Evolutionary conservation across 345 rosid species (phyloP).

Genomic region (Salix dunnii): DNA sequence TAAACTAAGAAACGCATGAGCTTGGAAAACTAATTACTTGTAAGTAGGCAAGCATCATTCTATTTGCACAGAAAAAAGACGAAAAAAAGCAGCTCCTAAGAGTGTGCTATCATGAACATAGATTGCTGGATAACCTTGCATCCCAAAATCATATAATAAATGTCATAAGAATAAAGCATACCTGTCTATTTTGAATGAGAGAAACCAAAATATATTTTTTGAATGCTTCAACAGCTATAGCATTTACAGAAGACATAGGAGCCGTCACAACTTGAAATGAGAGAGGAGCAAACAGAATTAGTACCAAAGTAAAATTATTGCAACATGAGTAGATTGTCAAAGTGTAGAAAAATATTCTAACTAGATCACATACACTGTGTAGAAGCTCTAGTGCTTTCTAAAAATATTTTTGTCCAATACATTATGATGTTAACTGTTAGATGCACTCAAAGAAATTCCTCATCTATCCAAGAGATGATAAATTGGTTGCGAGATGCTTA

Average conservation of each 20-base stretch:
- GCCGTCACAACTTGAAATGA: constrained; percentile 77
- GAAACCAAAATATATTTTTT: constrained; percentile 81
- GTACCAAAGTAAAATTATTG: neutral
- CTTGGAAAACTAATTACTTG: neutral
- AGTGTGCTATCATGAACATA: neutral
- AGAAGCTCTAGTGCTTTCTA: constrained; percentile 88
- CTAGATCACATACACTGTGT: constrained; percentile 50
- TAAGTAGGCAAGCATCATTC: neutral
- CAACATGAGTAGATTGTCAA: constrained; percentile 4
- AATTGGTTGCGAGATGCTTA: no score
- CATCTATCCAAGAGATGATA: no score
- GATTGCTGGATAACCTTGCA: neutral
- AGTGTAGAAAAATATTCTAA: neutral
- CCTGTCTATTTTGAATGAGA: constrained; percentile 59
- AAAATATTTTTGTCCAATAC: constrained; percentile 77
- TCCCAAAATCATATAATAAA: neutral
- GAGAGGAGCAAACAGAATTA: constrained; percentile 6
- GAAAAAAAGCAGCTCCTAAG: neutral
- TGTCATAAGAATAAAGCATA: constrained; percentile 16
- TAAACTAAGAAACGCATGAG: neutral
- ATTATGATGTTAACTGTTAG: constrained; percentile 23
- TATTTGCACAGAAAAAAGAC: neutral
- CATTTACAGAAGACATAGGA: constrained; percentile 67
- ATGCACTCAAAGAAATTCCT: no score
- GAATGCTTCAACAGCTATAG: constrained; percentile 88